A percentile compares a stretch with the other conserved stretches of the same genome.
Conservation (phyloP, 1,139 yeast species). For the Trichomonascaceae sp. region DNA sequence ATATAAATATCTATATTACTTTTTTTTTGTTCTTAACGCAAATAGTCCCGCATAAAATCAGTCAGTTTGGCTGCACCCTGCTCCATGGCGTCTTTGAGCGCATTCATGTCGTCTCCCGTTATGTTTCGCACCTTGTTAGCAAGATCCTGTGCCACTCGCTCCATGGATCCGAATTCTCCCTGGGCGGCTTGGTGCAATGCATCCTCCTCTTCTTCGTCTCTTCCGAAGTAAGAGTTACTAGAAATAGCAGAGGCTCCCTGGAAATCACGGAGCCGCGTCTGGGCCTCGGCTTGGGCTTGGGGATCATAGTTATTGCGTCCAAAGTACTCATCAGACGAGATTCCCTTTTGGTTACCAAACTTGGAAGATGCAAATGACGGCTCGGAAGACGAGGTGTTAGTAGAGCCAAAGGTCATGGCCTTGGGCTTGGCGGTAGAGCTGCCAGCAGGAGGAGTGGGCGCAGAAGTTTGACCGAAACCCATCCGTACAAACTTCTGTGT, state of each 20-base stretch:
- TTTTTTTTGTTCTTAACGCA: conserved; percentile 29
- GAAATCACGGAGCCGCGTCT: conserved; percentile 60
- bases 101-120: conserved; percentile 80
- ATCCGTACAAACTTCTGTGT: conserved; percentile 17
- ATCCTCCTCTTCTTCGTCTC: conserved; percentile 41
- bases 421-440: conserved; percentile 8
- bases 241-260: conserved; percentile 85
- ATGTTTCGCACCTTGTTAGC: conserved; percentile 58
- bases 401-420: conserved; percentile 18
- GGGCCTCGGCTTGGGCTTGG: conserved; percentile 66
- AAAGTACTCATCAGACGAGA: conserved; percentile 88
- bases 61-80: conserved; percentile 87
- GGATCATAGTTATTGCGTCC: conserved; percentile 83
- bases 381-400: conserved; percentile 28
- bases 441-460: conserved; percentile 11
- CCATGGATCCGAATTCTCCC: conserved; percentile 31
- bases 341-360: conserved; percentile 83
- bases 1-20: neutral
- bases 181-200: conserved; percentile 17
- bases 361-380: conserved; percentile 35
- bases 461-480: conserved; percentile 29
- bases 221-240: conserved; percentile 86
- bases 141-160: conserved; percentile 50
- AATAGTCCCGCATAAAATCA: conserved; percentile 69
- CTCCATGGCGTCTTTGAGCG: conserved; percentile 84